Evolutionary conservation across 2,329 filamentous ascomycete species (phyloP).

Genomic region (Colletotrichum filicis): DNA sequence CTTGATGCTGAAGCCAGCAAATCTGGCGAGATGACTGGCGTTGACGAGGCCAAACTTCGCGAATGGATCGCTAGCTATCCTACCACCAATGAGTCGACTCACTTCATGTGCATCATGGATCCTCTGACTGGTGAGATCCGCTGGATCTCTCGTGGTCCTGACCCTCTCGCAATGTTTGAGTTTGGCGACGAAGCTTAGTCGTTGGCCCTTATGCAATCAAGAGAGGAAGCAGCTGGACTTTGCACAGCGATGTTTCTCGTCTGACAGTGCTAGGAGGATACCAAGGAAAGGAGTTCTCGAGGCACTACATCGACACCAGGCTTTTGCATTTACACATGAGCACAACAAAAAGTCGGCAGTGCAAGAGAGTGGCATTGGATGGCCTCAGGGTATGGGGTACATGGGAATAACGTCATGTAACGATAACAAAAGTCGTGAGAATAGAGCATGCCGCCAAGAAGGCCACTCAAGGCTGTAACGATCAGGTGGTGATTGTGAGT

Average conservation of each 20-base stretch:
- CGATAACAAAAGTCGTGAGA: neutral
- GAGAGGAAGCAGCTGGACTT: neutral
- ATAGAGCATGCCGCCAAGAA: neutral
- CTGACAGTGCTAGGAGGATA: neutral
- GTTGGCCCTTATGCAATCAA: neutral
- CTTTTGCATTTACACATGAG: neutral
- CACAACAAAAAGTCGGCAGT: neutral
- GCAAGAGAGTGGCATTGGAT: neutral
- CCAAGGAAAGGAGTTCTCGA: neutral
- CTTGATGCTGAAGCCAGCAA: neutral
- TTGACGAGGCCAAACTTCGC: constrained; percentile 48
- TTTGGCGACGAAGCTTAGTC: neutral
- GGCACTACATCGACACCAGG: neutral
- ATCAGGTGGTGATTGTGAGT: neutral
- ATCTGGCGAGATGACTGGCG: constrained; percentile 13
- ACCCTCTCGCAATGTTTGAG: neutral
- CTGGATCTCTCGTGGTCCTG: constrained; percentile 47
- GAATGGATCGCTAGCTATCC: constrained; percentile 63
- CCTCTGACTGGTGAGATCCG: constrained; percentile 57
- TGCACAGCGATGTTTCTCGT: neutral
- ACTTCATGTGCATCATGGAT: constrained; percentile 69
- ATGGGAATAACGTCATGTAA: neutral
- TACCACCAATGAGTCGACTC: constrained; percentile 66
- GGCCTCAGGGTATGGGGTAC: neutral
- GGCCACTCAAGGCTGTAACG: neutral